phyloP scores from a whole-genome alignment of 148 eudicot species.

The Simmondsia chinensis region DNA sequence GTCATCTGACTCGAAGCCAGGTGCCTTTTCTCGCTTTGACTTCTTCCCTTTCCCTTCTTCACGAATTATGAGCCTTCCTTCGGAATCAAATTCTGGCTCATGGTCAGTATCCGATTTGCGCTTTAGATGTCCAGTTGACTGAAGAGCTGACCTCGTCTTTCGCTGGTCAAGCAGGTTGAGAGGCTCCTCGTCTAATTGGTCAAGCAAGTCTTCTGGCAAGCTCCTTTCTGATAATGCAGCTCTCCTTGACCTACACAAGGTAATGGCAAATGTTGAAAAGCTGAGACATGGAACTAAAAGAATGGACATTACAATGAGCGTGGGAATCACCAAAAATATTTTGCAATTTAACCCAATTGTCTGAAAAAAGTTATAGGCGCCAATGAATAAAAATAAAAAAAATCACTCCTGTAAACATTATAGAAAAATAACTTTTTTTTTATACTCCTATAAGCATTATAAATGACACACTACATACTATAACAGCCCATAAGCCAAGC shows the following conservation, averaged over 20 bases:
- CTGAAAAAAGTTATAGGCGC: too few relatives aligned
- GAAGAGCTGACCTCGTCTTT: constrained; percentile 73
- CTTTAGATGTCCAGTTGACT: constrained; percentile 38
- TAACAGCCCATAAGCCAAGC: too few relatives aligned
- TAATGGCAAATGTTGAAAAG: too few relatives aligned
- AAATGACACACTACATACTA: too few relatives aligned
- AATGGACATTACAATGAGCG: too few relatives aligned
- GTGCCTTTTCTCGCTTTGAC: constrained; percentile 25
- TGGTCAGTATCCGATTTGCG: constrained; percentile 53
- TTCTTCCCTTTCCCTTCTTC: constrained; percentile 56
- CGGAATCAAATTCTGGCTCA: constrained; percentile 59
- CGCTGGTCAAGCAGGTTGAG: constrained; percentile 79
- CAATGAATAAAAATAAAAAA: too few relatives aligned
- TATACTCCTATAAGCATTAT: too few relatives aligned
- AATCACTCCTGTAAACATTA: too few relatives aligned
- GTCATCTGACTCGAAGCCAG: constrained; percentile 35
- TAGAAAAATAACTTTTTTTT: too few relatives aligned
- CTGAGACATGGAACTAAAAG: too few relatives aligned
- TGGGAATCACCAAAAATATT: too few relatives aligned
- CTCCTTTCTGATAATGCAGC: constrained; percentile 39
- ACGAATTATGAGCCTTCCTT: constrained; percentile 58
- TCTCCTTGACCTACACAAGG: constrained; percentile 66
- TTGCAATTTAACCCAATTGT: too few relatives aligned
- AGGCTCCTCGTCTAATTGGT: constrained; percentile 73
- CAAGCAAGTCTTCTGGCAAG: constrained; percentile 56